Conservation (phyloP, 1,139 yeast genomes). For the Yamadazyma conglobata region DNA sequence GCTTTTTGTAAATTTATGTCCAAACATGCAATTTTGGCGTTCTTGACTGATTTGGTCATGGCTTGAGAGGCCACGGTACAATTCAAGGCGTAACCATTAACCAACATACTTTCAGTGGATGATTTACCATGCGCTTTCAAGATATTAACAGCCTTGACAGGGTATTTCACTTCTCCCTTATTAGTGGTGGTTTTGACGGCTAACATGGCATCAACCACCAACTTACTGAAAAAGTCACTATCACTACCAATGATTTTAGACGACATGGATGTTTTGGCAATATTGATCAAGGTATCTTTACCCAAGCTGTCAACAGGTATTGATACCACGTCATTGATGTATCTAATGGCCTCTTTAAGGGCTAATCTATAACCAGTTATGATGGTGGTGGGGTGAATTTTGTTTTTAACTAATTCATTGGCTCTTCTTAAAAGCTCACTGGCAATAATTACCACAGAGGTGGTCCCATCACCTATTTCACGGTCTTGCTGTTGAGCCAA, state of each 20-base stretch:
- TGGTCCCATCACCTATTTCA: constrained; percentile 98
- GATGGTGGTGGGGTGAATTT: constrained; percentile 96
- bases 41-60: constrained; percentile 71
- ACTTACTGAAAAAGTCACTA: constrained; percentile 79
- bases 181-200: constrained; percentile 90
- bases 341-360: constrained; percentile 84
- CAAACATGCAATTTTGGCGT: constrained; percentile 87
- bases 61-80: constrained; percentile 98
- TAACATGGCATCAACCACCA: constrained; percentile 94
- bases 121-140: constrained; percentile 97
- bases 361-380: constrained; percentile 96
- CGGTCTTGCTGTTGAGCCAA: constrained; percentile 98
- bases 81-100: constrained; percentile 93
- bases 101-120: constrained; percentile 77
- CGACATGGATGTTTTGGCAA: constrained; percentile 97
- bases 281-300: constrained; percentile 75
- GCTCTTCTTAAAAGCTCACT: constrained; percentile 90
- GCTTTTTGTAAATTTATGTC: constrained; percentile 96
- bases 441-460: constrained; percentile 95
- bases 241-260: constrained; percentile 97
- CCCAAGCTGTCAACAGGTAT: constrained; percentile 80
- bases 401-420: constrained; percentile 87
- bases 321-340: constrained; percentile 81
- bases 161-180: constrained; percentile 88
- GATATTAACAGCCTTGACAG: constrained; percentile 95